Percentiles rank a stretch among this genome's conserved stretches.
Evolutionary conservation across 345 rosid genomes (phyloP).

Genomic region (Raphanus sativus): DNA sequence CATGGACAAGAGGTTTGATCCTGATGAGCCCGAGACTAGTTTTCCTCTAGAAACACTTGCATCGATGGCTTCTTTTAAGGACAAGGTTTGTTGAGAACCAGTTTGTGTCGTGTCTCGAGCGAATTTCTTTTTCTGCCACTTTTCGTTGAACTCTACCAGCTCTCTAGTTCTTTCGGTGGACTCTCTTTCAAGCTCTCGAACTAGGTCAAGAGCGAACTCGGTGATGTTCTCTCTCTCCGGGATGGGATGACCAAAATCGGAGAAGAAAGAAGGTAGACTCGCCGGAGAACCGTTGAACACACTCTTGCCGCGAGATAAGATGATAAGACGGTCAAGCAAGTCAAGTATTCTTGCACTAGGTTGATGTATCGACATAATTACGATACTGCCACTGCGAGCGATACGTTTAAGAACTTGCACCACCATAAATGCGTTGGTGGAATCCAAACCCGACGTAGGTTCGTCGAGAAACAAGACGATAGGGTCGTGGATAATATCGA

Average conservation of each 20-base stretch:
- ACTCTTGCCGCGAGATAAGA: constrained; percentile 51
- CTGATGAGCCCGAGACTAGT: constrained; percentile 28
- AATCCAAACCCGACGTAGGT: constrained; percentile 83
- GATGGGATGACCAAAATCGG: constrained; percentile 61
- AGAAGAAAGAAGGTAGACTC: constrained; percentile 48
- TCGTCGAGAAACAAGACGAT: constrained; percentile 72
- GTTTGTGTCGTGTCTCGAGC: background rate
- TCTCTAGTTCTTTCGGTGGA: constrained; percentile 42
- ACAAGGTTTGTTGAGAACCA: background rate
- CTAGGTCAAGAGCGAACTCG: constrained; percentile 71
- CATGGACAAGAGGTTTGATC: constrained; percentile 2
- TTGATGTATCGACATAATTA: constrained; percentile 72
- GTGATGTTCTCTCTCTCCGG: constrained; percentile 70
- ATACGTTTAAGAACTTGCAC: constrained; percentile 75
- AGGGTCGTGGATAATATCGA: constrained; percentile 78
- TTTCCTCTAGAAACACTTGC: constrained; percentile 23
- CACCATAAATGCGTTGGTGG: constrained; percentile 72
- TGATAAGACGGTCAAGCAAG: constrained; percentile 51
- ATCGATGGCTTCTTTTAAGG: constrained; percentile 24
- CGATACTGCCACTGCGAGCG: constrained; percentile 64
- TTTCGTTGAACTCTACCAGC: constrained; percentile 61
- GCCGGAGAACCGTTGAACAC: constrained; percentile 56
- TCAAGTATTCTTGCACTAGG: constrained; percentile 55
- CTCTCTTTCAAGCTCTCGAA: constrained; percentile 23
- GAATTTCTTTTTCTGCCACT: constrained; percentile 44